A percentile compares a stretch with the other conserved stretches of the same genome.
Evolutionary conservation across 371 early-diverging fungal genomes (phyloP).

Genomic region (Zychaea mexicana): DNA sequence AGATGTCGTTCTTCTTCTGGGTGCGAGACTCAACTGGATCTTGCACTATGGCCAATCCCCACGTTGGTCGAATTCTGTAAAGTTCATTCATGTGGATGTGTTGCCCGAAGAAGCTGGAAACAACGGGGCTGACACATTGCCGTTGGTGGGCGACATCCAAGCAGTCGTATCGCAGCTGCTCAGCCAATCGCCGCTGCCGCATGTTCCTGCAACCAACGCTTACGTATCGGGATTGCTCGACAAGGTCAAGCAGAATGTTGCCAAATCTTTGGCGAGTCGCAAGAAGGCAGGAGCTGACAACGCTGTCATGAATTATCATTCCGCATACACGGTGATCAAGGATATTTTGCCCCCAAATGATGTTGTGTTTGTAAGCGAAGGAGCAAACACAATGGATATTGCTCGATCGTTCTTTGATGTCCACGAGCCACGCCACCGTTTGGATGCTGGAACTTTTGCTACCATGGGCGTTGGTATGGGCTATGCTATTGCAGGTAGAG

Average conservation of each 20-base stretch:
- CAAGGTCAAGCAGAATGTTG: conserved; percentile 51
- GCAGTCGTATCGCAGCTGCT: conserved; percentile 54
- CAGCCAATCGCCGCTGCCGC: conserved; percentile 13
- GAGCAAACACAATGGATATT: conserved; percentile 89
- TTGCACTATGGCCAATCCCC: conserved; percentile 73
- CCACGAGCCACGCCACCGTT: conserved; percentile 62
- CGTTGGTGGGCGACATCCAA: conserved; percentile 68
- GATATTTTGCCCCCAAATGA: conserved; percentile 36
- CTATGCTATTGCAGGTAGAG: conserved; percentile 69
- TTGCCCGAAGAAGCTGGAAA: conserved; percentile 68
- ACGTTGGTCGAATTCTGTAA: conserved; percentile 55
- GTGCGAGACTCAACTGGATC: conserved; percentile 84
- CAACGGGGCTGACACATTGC: conserved; percentile 49
- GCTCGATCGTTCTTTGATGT: conserved; percentile 74
- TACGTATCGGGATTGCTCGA: conserved; percentile 36
- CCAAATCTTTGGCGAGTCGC: conserved; percentile 29
- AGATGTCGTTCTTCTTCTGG: conserved; percentile 74
- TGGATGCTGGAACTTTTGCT: conserved; percentile 80
- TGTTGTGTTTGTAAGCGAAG: conserved; percentile 73
- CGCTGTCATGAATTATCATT: conserved; percentile 68
- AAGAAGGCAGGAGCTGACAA: conserved; percentile 33
- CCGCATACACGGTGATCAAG: conserved; percentile 70
- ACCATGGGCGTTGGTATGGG: conserved; percentile 89
- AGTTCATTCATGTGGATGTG: conserved; percentile 78
- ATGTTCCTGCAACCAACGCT: conserved; percentile 10